A percentile compares a stretch with the other conserved stretches of the same genome.
These are phyloP conservation scores for Rubus idaeus DNA, from an alignment of 306 rosid species.

Conservation along the genomic window DNA sequence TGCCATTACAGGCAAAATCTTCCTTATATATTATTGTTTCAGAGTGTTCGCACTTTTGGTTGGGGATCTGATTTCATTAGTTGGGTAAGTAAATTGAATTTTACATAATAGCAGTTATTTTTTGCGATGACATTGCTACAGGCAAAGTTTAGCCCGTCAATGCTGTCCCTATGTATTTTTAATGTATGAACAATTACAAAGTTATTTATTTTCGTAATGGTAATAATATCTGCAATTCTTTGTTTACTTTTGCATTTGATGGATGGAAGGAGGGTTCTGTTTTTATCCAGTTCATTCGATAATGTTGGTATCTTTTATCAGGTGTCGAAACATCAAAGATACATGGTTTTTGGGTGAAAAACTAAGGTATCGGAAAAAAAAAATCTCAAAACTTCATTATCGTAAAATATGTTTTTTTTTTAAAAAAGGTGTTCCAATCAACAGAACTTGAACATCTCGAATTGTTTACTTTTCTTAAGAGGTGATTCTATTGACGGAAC, in stretches of 20 bases:
- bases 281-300: background rate
- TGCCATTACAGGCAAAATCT: slow-evolving; percentile 15
- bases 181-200: background rate
- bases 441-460: no score
- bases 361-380: no score
- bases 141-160: background rate
- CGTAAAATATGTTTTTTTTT: no score
- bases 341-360: no score
- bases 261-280: background rate
- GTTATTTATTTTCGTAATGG: background rate
- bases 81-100: background rate
- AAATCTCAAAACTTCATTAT: no score
- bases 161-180: background rate
- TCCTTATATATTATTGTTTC: slow-evolving; percentile 14
- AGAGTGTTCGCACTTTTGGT: background rate
- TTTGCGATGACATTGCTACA: background rate
- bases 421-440: no score
- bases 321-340: background rate
- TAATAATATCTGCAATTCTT: background rate
- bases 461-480: no score
- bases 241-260: no score
- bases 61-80: background rate
- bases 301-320: background rate
- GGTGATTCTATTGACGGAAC: no score
- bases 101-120: background rate